Percentiles rank a stretch among this genome's conserved stretches.
These are phyloP conservation scores for Pterocarpus santalinus DNA, from an alignment of 306 rosid species.

Conservation along the genomic window DNA sequence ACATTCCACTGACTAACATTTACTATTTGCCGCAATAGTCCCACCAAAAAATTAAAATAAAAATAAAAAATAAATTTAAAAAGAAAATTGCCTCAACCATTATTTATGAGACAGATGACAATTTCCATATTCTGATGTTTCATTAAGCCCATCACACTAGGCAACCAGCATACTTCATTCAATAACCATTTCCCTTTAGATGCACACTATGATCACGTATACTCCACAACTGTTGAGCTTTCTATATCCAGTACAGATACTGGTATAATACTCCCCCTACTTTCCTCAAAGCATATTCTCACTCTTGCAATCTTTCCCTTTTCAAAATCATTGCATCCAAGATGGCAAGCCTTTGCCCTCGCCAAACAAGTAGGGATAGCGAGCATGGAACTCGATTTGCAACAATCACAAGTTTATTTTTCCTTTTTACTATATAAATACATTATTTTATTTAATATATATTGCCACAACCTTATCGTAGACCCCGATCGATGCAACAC, in stretches of 20 bases:
- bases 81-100: background rate
- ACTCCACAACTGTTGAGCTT: background rate
- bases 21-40: background rate
- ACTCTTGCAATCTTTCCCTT: background rate
- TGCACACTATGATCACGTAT: no score
- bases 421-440: background rate
- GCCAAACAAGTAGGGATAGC: background rate
- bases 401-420: background rate
- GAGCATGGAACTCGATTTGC: background rate
- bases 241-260: background rate
- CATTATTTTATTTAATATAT: background rate
- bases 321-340: background rate
- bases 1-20: background rate
- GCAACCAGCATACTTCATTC: background rate
- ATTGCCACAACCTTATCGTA: background rate
- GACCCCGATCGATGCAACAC: background rate
- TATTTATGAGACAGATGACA: background rate
- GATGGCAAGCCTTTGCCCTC: background rate
- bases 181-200: background rate
- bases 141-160: background rate
- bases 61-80: background rate
- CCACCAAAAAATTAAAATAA: background rate
- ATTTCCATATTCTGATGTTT: background rate
- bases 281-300: background rate
- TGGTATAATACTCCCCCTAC: background rate